phyloP scores from a whole-genome alignment of 441 rosid genomes.

The Populus tomentosa region DNA sequence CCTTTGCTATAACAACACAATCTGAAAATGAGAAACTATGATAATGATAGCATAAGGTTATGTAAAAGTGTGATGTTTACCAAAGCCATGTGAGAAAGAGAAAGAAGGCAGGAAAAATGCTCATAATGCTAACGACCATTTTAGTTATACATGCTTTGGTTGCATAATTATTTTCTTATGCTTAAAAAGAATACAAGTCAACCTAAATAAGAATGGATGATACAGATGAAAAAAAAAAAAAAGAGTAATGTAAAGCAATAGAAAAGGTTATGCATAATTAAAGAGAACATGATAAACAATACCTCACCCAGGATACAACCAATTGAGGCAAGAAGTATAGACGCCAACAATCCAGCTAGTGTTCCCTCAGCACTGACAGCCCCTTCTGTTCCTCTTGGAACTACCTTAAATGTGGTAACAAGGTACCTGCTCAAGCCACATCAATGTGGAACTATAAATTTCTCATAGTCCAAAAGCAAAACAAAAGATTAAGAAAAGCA shows the following conservation, averaged over 20 bases:
- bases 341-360: constrained; percentile 74
- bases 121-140: not conserved
- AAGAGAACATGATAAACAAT: constrained; percentile 14
- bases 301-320: constrained; percentile 74
- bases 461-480: not conserved
- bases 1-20: not conserved
- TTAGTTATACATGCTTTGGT: not conserved
- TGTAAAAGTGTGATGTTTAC: not conserved
- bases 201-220: not conserved
- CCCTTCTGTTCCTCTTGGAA: constrained; percentile 96
- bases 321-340: constrained; percentile 62
- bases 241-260: not conserved
- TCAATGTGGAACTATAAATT: not conserved
- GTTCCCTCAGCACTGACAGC: constrained; percentile 97
- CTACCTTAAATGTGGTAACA: constrained; percentile 77
- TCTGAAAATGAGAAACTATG: not conserved
- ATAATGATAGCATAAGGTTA: not conserved
- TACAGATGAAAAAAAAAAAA: not conserved
- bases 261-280: not conserved
- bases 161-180: not conserved
- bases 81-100: not conserved
- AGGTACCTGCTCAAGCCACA: constrained; percentile 50
- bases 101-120: not conserved
- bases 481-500: not conserved
- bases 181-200: not conserved